Evolutionary conservation across 2,329 filamentous ascomycete species (phyloP).

Genomic region (Fusarium sublunatum): DNA sequence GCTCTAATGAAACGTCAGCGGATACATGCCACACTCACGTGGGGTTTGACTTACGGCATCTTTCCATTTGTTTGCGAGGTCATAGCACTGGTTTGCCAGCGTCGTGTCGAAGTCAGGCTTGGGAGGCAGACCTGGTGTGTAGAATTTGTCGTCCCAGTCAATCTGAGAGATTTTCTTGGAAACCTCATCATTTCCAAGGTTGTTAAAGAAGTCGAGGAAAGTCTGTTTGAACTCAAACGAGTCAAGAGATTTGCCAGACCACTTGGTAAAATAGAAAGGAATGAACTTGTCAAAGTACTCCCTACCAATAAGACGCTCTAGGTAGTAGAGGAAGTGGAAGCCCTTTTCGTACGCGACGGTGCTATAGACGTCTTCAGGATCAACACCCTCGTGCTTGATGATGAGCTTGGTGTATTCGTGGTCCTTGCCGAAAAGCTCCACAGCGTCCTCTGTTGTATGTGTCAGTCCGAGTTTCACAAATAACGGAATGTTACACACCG

Average conservation of each 20-base stretch:
- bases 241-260: conserved; percentile 87
- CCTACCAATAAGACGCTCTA: conserved; percentile 86
- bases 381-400: conserved; percentile 85
- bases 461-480: conserved; percentile 15
- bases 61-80: conserved; percentile 85
- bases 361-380: conserved; percentile 96
- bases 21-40: conserved; percentile 18
- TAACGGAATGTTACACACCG: conserved; percentile 54
- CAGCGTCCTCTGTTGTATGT: conserved; percentile 71
- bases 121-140: conserved; percentile 85
- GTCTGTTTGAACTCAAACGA: conserved; percentile 94
- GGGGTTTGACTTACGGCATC: conserved; percentile 58
- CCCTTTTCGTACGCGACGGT: conserved; percentile 96
- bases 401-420: conserved; percentile 95
- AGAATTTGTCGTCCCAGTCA: conserved; percentile 92
- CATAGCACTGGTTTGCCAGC: conserved; percentile 86
- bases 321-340: conserved; percentile 91
- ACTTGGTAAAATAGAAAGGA: conserved; percentile 90
- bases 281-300: conserved; percentile 96
- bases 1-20: conserved; percentile 53
- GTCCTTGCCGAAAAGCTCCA: conserved; percentile 81
- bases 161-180: conserved; percentile 75
- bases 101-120: conserved; percentile 93
- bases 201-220: conserved; percentile 84
- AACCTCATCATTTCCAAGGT: conserved; percentile 69